A percentile compares a stretch with the other conserved stretches of the same genome.
Conservation (phyloP, 169 alveolate genomes). For the Cryptosporidium bovis region DNA sequence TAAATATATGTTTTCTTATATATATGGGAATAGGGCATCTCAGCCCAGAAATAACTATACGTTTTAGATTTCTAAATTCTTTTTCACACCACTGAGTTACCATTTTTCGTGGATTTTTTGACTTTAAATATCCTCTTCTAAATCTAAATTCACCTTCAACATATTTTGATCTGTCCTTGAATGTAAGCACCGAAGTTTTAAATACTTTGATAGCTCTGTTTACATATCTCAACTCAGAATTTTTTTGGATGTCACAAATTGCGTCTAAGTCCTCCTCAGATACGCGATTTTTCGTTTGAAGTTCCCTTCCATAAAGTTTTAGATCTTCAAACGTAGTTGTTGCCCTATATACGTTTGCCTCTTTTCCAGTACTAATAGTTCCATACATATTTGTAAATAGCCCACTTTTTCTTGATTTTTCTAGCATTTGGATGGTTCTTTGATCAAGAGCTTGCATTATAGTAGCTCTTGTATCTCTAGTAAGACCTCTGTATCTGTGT, state of each 20-base stretch:
- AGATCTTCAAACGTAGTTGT: constrained; percentile 73
- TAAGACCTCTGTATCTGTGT: constrained; percentile 83
- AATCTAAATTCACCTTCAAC: constrained; percentile 99
- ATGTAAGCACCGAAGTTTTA: constrained; percentile 97
- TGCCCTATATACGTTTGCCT: constrained; percentile 95
- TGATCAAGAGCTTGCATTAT: constrained; percentile 96
- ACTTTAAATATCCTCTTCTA: constrained; percentile 92
- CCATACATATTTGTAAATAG: constrained; percentile 93
- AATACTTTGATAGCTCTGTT: constrained; percentile 97
- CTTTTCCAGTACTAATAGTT: constrained; percentile 97
- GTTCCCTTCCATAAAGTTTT: constrained; percentile 26
- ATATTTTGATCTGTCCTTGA: constrained; percentile 98
- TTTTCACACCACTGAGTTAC: constrained; percentile 99
- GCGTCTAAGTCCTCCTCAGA: constrained; percentile 74
- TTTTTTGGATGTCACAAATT: constrained; percentile 53
- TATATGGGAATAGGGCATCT: constrained; percentile 95
- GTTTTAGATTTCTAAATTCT: constrained; percentile 95
- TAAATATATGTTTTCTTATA: constrained; percentile 94
- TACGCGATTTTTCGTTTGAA: constrained; percentile 73
- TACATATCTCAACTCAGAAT: constrained; percentile 69
- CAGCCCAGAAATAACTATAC: constrained; percentile 90
- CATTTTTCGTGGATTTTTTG: constrained; percentile 99
- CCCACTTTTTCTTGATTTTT: constrained; percentile 90
- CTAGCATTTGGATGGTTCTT: constrained; percentile 91
- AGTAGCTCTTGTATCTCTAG: constrained; percentile 96